phyloP scores from a whole-genome alignment of 2,329 filamentous ascomycete species.

The Cladosporium sp. region DNA sequence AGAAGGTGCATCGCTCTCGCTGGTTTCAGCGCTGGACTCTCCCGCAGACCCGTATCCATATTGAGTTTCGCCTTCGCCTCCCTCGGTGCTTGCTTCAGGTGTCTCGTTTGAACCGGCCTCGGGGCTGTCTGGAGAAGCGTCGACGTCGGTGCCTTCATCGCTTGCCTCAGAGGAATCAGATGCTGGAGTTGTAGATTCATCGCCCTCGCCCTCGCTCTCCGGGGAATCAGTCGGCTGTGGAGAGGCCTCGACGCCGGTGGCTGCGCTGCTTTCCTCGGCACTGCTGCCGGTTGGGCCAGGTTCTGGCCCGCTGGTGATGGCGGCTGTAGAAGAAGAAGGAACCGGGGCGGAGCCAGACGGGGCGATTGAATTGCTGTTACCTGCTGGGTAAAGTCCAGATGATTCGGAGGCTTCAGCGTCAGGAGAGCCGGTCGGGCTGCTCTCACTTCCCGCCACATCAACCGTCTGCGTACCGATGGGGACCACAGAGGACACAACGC shows the following conservation, averaged over 20 bases:
- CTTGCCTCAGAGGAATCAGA: neutral
- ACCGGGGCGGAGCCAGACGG: too few relatives aligned
- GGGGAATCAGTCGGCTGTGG: neutral
- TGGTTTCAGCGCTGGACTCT: constrained; percentile 31
- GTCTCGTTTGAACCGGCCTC: neutral
- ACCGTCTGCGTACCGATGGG: neutral
- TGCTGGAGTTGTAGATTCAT: too few relatives aligned
- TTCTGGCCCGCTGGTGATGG: neutral
- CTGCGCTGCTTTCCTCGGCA: neutral
- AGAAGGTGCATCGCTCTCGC: constrained; percentile 28
- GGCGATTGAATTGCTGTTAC: neutral
- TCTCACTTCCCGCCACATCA: neutral
- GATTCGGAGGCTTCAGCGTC: neutral
- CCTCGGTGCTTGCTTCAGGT: neutral
- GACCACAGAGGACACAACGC: neutral
- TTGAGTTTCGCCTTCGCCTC: neutral
- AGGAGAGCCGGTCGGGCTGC: neutral
- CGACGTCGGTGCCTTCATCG: neutral
- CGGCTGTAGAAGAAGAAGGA: neutral
- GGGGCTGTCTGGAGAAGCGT: neutral
- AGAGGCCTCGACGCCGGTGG: neutral
- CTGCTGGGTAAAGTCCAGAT: neutral
- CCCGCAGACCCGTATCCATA: constrained; percentile 41
- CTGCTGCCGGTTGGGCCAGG: neutral
- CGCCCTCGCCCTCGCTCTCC: neutral